Evolutionary conservation across 164 flowering plant genomes (phyloP).

Genomic region (Buxus sempervirens): DNA sequence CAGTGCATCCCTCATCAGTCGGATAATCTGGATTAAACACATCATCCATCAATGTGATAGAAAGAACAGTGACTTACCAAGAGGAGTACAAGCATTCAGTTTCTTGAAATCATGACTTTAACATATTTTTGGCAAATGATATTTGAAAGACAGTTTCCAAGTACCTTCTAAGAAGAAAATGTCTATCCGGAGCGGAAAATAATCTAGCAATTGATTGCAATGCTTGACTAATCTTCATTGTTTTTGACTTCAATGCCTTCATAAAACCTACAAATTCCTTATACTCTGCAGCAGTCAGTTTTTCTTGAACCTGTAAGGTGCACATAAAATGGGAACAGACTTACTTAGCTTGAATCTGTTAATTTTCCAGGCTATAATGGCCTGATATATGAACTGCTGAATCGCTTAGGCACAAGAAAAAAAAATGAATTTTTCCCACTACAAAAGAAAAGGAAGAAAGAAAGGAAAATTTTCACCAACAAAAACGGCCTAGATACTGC

Average conservation of each 20-base stretch:
- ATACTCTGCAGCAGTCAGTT: slow-evolving; percentile 65
- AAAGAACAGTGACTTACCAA: too few species aligned
- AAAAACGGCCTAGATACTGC: too few species aligned
- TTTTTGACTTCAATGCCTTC: slow-evolving; percentile 83
- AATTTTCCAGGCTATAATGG: not conserved
- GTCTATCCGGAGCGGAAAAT: slow-evolving; percentile 75
- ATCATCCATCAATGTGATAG: too few species aligned
- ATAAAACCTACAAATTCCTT: slow-evolving; percentile 70
- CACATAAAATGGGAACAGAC: not conserved
- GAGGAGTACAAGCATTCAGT: not conserved
- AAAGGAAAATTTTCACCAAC: too few species aligned
- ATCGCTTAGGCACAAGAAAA: not conserved
- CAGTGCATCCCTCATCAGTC: too few species aligned
- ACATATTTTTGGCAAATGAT: not conserved
- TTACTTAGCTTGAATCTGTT: not conserved
- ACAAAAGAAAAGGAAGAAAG: too few species aligned
- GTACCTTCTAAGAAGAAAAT: slow-evolving; percentile 76
- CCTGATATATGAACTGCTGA: not conserved
- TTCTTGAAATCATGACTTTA: not conserved
- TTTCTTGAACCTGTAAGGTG: slow-evolving; percentile 62
- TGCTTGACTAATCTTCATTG: slow-evolving; percentile 58
- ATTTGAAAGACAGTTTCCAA: not conserved
- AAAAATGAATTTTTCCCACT: too few species aligned
- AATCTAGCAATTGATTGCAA: slow-evolving; percentile 62
- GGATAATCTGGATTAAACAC: too few species aligned